Conservation (phyloP, 345 rosid species). For the Eutrema heterophyllum region DNA sequence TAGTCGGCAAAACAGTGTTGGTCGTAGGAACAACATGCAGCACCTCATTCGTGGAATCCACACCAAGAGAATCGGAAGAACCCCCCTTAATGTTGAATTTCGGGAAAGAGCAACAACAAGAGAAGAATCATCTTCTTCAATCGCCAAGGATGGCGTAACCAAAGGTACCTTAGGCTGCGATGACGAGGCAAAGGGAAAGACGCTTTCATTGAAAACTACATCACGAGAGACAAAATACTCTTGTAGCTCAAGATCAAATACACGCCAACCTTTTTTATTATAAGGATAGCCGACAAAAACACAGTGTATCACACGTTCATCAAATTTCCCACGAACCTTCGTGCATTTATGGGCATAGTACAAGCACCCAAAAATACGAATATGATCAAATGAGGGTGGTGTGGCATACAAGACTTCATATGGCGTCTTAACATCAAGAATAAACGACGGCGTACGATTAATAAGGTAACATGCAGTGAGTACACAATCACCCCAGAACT, state of each 20-base stretch:
- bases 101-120: too few species aligned
- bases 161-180: too few species aligned
- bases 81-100: too few species aligned
- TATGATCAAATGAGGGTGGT: background rate
- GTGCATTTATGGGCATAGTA: background rate
- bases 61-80: too few species aligned
- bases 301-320: background rate
- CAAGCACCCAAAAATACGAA: background rate
- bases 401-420: background rate
- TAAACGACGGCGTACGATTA: background rate
- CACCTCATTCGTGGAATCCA: too few species aligned
- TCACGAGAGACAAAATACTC: background rate
- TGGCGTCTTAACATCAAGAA: background rate
- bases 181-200: background rate
- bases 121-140: too few species aligned
- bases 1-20: too few species aligned
- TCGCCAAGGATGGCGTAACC: too few species aligned
- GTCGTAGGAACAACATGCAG: too few species aligned
- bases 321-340: background rate
- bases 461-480: background rate
- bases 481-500: background rate
- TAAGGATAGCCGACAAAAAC: background rate
- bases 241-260: background rate
- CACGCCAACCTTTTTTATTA: background rate
- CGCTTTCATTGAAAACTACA: background rate